Evolutionary conservation across 73 alveolate species (phyloP).

Genomic region (Tetrahymena malaccensis): DNA sequence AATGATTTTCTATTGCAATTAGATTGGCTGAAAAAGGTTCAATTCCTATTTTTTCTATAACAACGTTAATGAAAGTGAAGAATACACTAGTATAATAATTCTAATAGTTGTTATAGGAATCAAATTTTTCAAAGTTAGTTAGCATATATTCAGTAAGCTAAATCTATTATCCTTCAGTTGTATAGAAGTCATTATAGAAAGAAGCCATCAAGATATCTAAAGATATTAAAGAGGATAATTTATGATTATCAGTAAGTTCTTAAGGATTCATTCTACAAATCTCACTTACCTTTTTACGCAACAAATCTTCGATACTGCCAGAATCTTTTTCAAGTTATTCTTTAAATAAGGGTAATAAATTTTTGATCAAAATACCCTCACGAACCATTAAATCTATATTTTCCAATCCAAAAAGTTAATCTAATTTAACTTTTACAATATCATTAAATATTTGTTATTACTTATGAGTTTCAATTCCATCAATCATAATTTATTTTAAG

Average conservation of each 20-base stretch:
- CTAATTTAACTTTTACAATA: neutral
- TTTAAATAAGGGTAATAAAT: neutral
- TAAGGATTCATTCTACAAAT: neutral
- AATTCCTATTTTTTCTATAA: neutral
- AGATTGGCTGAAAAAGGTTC: neutral
- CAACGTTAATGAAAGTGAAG: neutral
- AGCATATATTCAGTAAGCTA: neutral
- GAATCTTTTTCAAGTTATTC: neutral
- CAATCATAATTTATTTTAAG: neutral
- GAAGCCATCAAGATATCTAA: neutral
- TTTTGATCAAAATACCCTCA: neutral
- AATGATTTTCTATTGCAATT: neutral
- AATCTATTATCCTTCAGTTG: neutral
- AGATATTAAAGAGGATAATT: neutral
- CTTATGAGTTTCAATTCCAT: neutral
- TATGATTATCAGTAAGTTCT: neutral
- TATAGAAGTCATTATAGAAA: neutral
- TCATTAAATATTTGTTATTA: neutral
- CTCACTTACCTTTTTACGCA: neutral
- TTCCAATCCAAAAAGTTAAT: neutral
- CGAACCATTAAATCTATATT: neutral
- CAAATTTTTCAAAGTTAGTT: neutral
- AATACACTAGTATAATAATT: neutral
- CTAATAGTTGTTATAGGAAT: neutral
- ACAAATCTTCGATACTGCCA: neutral